Evolutionary conservation across 1,284 basidiomycete genomes (phyloP), one percentile per base, ranked within the genome.

Genomic region (Boletellus deceptivus): DNA sequence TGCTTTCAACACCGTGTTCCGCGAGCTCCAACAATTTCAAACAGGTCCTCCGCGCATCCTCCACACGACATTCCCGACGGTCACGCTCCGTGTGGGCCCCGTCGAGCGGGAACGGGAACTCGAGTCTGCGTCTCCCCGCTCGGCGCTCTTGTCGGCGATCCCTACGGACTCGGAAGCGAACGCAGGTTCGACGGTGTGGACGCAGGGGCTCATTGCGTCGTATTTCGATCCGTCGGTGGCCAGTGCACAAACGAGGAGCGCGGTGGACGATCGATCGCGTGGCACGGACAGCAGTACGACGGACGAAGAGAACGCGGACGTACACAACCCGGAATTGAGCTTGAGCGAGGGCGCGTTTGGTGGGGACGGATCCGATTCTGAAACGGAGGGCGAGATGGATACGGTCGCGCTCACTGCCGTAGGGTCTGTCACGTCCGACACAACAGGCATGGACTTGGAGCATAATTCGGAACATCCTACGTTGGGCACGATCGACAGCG

Each of bases 1-100:
- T 13, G 83, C 85, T 17, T 89, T 91, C 68, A 78, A 75, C 14
- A 75, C 80, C 45, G 84, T 91, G 37, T 80, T 91, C 49, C 78
- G 86, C 38, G 87, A 82, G 51, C 75, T 85, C 67, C 77, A 74
- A 20, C 76, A 82, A 53, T 63, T 83, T 6, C 82, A 83, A 53
- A 79, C 74, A 14, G 58, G 58, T 36, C 69, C 50, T 53, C 72
- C 59, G 57, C 64, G 56, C 29, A 59, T 62, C 48, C 63, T 67
- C 13, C 54, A 65, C 36, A 39, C 64, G 11, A 43, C 49, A 1
- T n/a, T 55, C n/a, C 52, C 50, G 2, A 7, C 55, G n/a, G 14
- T 50, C 18, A 38, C 46, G 8, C 8, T 54, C 38, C 49, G 53
- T 27, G 45, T 39, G 27, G 58, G 57, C 48, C 50, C 46, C 66